phyloP scores from a whole-genome alignment of 345 rosid genomes.

The Lepidium didymum region DNA sequence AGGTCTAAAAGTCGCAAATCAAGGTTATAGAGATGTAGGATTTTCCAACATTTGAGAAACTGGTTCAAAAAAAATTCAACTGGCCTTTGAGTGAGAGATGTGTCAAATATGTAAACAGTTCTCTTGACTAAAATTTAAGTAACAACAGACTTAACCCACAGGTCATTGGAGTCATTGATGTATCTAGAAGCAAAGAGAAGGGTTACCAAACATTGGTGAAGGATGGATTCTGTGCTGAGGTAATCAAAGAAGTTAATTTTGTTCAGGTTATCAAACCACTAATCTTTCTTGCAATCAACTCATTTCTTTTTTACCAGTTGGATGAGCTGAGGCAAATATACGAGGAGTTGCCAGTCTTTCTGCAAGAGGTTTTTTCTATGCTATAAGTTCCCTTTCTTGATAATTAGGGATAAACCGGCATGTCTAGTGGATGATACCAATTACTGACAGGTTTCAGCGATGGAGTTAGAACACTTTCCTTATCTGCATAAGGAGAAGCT shows the following conservation, averaged over 20 bases:
- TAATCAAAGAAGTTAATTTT: constrained; percentile 19
- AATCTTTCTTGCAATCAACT: not conserved
- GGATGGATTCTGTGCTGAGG: constrained; percentile 94
- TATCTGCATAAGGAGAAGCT: constrained; percentile 42
- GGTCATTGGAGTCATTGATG: constrained; percentile 91
- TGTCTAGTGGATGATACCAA: constrained; percentile 5
- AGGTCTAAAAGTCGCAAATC: not conserved
- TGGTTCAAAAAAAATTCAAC: not conserved
- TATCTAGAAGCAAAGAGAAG: constrained; percentile 71
- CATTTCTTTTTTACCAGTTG: constrained; percentile 41
- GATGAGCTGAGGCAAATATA: constrained; percentile 94
- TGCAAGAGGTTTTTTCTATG: constrained; percentile 59
- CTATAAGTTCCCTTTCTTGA: constrained; percentile 4
- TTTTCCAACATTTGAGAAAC: not conserved
- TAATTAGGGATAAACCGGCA: not conserved
- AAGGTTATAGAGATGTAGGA: not conserved
- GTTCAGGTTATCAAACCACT: constrained; percentile 1
- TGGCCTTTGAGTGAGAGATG: constrained; percentile 3
- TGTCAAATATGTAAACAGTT: not conserved
- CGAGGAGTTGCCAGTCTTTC: constrained; percentile 85
- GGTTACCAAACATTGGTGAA: constrained; percentile 81
- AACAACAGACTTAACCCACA: constrained; percentile 21
- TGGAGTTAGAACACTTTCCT: constrained; percentile 68
- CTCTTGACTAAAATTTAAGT: not conserved
- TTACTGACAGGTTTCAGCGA: constrained; percentile 55